A percentile compares a stretch with the other conserved stretches of the same genome.
phyloP scores from a whole-genome alignment of 2,329 filamentous ascomycete species.

The Colletotrichum liaoningense region DNA sequence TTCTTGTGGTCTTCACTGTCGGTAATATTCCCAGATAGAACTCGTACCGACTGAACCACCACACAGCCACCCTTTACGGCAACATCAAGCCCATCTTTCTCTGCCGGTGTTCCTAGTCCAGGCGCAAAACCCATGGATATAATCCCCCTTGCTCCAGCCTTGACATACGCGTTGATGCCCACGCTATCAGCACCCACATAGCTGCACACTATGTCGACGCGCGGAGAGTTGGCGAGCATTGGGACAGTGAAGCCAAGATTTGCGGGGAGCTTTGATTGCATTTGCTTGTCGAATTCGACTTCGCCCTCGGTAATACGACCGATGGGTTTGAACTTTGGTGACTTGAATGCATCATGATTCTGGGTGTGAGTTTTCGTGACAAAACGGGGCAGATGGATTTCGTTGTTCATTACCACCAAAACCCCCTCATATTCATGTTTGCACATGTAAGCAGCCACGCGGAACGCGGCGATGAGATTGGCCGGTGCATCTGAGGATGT shows the following conservation, averaged over 20 bases:
- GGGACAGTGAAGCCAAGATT: not conserved
- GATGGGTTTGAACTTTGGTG: not conserved
- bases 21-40: slow-evolving; percentile 5
- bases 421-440: not conserved
- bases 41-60: slow-evolving; percentile 14
- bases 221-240: not conserved
- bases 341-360: slow-evolving; percentile 15
- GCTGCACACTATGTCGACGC: slow-evolving; percentile 25
- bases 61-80: not conserved
- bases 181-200: slow-evolving; percentile 1
- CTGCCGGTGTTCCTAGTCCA: slow-evolving; percentile 3
- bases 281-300: not conserved
- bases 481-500: slow-evolving; percentile 18
- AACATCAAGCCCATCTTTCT: not conserved
- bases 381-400: slow-evolving; percentile 13
- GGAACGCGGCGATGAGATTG: slow-evolving; percentile 20
- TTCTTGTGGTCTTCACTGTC: slow-evolving; percentile 7
- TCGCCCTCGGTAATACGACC: not conserved
- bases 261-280: not conserved
- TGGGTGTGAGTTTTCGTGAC: slow-evolving; percentile 26
- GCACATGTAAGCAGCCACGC: not conserved
- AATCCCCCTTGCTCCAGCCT: not conserved
- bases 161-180: not conserved
- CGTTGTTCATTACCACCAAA: slow-evolving; percentile 15
- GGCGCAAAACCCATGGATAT: slow-evolving; percentile 12